phyloP scores from a whole-genome alignment of 805 yeast genomes.

The Hanseniaspora singularis region DNA sequence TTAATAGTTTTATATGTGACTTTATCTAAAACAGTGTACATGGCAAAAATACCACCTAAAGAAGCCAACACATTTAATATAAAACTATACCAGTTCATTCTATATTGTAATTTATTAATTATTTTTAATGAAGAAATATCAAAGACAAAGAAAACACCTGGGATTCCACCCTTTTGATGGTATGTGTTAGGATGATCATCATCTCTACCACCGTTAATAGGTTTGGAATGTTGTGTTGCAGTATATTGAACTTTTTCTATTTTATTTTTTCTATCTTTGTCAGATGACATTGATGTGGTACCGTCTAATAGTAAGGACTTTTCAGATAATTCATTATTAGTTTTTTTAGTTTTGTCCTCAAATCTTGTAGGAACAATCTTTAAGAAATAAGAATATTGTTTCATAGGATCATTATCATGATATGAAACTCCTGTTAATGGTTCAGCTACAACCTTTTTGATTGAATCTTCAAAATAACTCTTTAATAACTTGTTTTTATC shows the following conservation, averaged over 20 bases:
- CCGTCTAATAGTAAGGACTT: conserved; percentile 1
- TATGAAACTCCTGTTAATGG: conserved; percentile 51
- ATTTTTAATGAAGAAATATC: conserved; percentile 91
- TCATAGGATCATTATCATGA: conserved; percentile 39
- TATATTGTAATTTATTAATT: conserved; percentile 60
- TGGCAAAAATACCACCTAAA: conserved; percentile 85
- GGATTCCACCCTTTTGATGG: conserved; percentile 76
- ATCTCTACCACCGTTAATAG: conserved; percentile 76
- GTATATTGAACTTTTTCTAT: conserved; percentile 83
- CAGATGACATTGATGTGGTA: background rate
- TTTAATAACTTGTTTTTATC: conserved; percentile 15
- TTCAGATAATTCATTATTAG: too few relatives aligned
- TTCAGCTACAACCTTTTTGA: conserved; percentile 37
- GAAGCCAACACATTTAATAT: conserved; percentile 73
- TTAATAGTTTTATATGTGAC: conserved; percentile 82
- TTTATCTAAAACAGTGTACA: conserved; percentile 79
- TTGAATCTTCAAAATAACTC: conserved; percentile 8
- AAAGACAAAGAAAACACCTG: conserved; percentile 77
- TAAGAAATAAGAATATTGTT: conserved; percentile 62
- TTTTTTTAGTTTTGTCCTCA: conserved; percentile 38
- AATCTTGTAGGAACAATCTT: conserved; percentile 85
- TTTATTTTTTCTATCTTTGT: background rate
- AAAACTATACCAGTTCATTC: conserved; percentile 71
- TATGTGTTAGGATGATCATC: conserved; percentile 80
- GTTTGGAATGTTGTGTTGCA: conserved; percentile 78